Percentiles rank a stretch among this genome's conserved stretches.
These are phyloP conservation scores for Yamadazyma epiphylla DNA, from an alignment of 1,139 yeast species.

Conservation along the genomic window DNA sequence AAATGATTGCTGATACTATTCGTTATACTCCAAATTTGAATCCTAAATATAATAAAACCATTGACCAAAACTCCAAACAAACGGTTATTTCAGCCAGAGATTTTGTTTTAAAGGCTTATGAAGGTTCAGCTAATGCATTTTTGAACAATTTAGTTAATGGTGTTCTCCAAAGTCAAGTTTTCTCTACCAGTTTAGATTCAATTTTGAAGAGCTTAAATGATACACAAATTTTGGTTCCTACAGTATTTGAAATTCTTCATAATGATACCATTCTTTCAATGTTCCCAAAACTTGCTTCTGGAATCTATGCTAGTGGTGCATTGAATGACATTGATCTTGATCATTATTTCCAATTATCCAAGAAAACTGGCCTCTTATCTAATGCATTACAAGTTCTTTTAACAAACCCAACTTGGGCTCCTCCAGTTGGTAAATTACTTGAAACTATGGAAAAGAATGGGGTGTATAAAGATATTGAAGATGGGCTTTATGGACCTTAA, in stretches of 20 bases:
- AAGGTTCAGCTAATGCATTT: constrained; percentile 34
- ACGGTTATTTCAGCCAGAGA: constrained; percentile 8
- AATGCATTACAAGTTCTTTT: constrained; percentile 23
- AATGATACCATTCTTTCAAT: constrained; percentile 21
- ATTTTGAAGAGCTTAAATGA: constrained; percentile 30
- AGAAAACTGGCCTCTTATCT: constrained; percentile 20
- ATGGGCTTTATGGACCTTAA: constrained; percentile 33
- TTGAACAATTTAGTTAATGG: constrained; percentile 28
- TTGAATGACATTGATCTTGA: constrained; percentile 27
- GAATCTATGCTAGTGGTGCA: constrained; percentile 32
- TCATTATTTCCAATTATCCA: constrained; percentile 18
- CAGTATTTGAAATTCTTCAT: constrained; percentile 22
- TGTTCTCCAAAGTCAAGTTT: constrained; percentile 22
- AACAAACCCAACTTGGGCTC: constrained; percentile 28
- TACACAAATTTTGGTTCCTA: constrained; percentile 28
- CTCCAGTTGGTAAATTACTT: constrained; percentile 31
- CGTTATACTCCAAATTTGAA: constrained; percentile 22
- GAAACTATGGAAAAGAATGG: constrained; percentile 32
- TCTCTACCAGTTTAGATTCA: constrained; percentile 20
- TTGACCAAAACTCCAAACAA: constrained; percentile 11
- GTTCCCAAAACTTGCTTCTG: constrained; percentile 21
- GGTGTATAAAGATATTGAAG: constrained; percentile 27
- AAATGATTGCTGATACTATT: constrained; percentile 25
- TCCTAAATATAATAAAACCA: constrained; percentile 14
- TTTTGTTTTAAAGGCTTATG: constrained; percentile 8